Percentiles rank a stretch among this genome's conserved stretches.
phyloP scores from a whole-genome alignment of 2,329 filamentous ascomycete genomes.

The Cytospora piceicola region DNA sequence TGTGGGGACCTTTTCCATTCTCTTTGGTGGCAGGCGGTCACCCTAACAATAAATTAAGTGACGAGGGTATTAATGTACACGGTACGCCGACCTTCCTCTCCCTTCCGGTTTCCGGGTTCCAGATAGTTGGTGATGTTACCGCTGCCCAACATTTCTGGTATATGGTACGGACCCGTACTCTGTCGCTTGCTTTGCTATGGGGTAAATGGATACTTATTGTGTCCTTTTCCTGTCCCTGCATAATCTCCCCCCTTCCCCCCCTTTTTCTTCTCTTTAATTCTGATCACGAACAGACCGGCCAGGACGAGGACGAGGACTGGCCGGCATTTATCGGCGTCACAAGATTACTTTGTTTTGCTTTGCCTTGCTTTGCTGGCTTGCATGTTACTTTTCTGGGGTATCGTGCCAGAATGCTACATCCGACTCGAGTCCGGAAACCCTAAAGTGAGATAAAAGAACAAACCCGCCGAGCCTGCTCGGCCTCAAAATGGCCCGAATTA shows the following conservation, averaged over 20 bases:
- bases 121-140: not conserved
- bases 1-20: conserved; percentile 1
- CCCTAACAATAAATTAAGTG: not conserved
- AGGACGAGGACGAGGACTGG: not conserved
- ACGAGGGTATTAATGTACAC: not conserved
- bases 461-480: not conserved
- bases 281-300: not conserved
- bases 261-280: not conserved
- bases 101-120: not conserved
- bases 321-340: not conserved
- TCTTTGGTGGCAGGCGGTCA: conserved; percentile 1
- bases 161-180: not conserved
- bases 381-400: not conserved
- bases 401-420: not conserved
- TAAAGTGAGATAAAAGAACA: not conserved
- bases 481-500: not conserved
- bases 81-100: not conserved
- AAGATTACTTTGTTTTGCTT: not conserved
- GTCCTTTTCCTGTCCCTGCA: not conserved
- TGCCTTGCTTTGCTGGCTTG: not conserved
- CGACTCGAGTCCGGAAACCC: not conserved
- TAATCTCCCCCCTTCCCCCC: not conserved
- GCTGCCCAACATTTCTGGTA: not conserved
- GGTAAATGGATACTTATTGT: not conserved
- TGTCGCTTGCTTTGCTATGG: not conserved